phyloP scores from a whole-genome alignment of 371 early-diverging fungal species.

The Fennellomyces sp. region DNA sequence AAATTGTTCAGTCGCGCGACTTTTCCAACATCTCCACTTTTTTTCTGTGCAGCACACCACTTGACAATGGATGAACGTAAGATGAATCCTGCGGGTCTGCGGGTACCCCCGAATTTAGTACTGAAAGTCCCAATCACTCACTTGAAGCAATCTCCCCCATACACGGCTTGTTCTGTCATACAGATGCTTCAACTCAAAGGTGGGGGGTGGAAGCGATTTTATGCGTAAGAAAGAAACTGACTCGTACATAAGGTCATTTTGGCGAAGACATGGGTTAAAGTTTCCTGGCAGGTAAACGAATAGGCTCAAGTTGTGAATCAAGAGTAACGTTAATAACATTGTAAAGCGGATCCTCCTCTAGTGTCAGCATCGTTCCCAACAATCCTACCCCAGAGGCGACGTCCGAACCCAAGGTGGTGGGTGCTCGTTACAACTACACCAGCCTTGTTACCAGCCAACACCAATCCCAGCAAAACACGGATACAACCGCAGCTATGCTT shows the following conservation, averaged over 20 bases:
- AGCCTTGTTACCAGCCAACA: slow-evolving; percentile 33
- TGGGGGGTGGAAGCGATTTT: neutral
- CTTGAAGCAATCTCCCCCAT: neutral
- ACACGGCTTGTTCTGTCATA: neutral
- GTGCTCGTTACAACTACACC: slow-evolving; percentile 48
- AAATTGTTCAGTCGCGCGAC: too few relatives aligned
- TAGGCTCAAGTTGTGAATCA: too few relatives aligned
- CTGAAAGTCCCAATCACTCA: neutral
- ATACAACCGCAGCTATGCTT: neutral
- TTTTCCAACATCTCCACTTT: neutral
- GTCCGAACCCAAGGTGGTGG: slow-evolving; percentile 26
- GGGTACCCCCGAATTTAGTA: too few relatives aligned
- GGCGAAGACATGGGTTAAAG: slow-evolving; percentile 45
- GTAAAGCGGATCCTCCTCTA: slow-evolving; percentile 7
- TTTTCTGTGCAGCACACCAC: neutral
- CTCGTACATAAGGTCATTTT: slow-evolving; percentile 38
- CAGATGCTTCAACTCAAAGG: slow-evolving; percentile 11
- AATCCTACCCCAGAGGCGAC: slow-evolving; percentile 2
- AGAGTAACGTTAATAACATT: neutral
- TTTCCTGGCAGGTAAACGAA: slow-evolving; percentile 48
- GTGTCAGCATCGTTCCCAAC: slow-evolving; percentile 37
- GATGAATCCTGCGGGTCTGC: neutral
- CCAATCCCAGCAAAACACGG: neutral
- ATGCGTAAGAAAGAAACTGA: neutral
- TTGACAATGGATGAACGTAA: neutral